Evolutionary conservation across 169 alveolate genomes (phyloP).

Genomic region (Plasmodium gaboni): DNA sequence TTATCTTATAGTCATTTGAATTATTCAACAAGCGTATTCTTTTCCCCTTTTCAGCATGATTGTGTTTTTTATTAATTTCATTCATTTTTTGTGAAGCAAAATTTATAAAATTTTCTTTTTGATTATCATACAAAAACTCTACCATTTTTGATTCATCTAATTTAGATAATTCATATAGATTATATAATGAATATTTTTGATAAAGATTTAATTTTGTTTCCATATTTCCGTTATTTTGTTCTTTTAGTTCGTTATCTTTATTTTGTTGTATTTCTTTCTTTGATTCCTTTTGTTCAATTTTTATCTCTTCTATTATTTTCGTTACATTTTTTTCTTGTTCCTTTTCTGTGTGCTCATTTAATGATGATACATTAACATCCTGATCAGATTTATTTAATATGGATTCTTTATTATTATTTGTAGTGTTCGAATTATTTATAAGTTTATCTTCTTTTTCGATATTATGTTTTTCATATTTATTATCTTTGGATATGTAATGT

Average conservation of each 20-base stretch:
- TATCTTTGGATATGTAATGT: no score
- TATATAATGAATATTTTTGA: slow-evolving; percentile 37
- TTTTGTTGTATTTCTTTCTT: not conserved
- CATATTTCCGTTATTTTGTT: not conserved
- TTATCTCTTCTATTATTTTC: not conserved
- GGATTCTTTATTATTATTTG: no score
- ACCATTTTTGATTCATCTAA: slow-evolving; percentile 31
- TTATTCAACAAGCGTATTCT: slow-evolving; percentile 13
- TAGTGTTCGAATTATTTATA: not conserved
- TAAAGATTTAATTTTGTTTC: not conserved
- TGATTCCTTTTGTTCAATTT: not conserved
- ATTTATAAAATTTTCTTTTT: slow-evolving; percentile 9
- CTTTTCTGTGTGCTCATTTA: not conserved
- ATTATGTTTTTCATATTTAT: not conserved
- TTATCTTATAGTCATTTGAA: not conserved
- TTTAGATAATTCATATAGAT: slow-evolving; percentile 3
- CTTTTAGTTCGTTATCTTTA: slow-evolving; percentile 27
- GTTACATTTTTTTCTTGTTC: not conserved
- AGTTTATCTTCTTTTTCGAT: not conserved
- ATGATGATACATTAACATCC: no score
- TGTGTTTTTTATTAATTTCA: slow-evolving; percentile 48
- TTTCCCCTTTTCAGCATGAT: slow-evolving; percentile 19
- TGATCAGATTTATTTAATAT: no score
- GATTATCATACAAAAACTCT: slow-evolving; percentile 21
- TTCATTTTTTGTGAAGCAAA: slow-evolving; percentile 59